A percentile compares a stretch with the other conserved stretches of the same genome.
Conservation (phyloP, 2,329 filamentous ascomycete genomes). For the Podosphaera fusca region DNA sequence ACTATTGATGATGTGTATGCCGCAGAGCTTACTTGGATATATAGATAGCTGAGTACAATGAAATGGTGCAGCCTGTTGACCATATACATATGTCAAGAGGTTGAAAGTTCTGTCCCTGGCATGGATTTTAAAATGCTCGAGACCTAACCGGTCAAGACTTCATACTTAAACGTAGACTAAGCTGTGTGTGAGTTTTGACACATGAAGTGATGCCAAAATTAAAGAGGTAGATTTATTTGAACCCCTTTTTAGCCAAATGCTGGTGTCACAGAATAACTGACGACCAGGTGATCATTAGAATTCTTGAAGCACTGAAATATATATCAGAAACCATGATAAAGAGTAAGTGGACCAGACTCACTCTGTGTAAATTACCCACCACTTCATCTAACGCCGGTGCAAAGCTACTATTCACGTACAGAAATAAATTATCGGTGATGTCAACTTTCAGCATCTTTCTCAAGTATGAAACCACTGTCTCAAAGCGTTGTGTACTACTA, state of each 20-base stretch:
- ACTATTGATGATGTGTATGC: no score
- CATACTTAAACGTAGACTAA: no score
- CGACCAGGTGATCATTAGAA: conserved; percentile 60
- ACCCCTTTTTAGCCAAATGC: conserved; percentile 53
- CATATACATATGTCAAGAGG: no score
- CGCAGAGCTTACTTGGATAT: no score
- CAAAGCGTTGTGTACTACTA: conserved; percentile 57
- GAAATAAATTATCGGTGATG: conserved; percentile 53
- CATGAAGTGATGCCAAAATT: no score
- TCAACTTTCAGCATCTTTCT: conserved; percentile 30
- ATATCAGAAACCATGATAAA: not conserved
- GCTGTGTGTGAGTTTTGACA: no score
- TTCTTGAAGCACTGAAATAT: conserved; percentile 46
- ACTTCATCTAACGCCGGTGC: conserved; percentile 82
- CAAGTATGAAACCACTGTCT: conserved; percentile 66
- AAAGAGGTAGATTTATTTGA: no score
- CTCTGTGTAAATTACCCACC: conserved; percentile 74
- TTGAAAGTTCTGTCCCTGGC: no score
- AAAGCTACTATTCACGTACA: conserved; percentile 88
- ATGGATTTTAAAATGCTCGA: no score
- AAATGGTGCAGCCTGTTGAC: no score
- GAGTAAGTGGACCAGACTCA: conserved; percentile 23
- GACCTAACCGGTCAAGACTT: no score
- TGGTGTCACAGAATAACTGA: conserved; percentile 74
- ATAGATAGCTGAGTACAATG: no score